Evolutionary conservation across 202 grass and related monocot species (phyloP).

Genomic region (Setaria viridis): DNA sequence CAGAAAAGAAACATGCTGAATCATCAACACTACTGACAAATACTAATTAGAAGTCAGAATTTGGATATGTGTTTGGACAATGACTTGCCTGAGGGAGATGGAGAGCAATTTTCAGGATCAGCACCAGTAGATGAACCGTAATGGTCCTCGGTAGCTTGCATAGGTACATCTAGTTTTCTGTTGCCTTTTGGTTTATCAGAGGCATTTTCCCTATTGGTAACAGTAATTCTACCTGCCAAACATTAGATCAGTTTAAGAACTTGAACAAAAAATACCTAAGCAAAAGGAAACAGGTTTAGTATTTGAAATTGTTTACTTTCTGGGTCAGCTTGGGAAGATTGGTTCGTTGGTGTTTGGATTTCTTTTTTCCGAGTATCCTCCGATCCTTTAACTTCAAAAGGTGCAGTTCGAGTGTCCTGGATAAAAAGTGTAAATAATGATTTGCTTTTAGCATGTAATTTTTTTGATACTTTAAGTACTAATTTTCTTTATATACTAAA

Average conservation of each 20-base stretch:
- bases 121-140: conserved; percentile 41
- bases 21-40: conserved; percentile 18
- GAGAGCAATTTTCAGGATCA: conserved; percentile 44
- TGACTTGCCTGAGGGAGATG: conserved; percentile 51
- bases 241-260: conserved; percentile 24
- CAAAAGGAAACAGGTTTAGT: not conserved
- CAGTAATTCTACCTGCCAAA: conserved; percentile 53
- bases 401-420: conserved; percentile 45
- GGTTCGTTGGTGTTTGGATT: conserved; percentile 43
- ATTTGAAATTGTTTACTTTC: conserved; percentile 41
- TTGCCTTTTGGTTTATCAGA: conserved; percentile 44
- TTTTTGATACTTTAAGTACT: conserved; percentile 25
- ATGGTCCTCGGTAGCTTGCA: conserved; percentile 32
- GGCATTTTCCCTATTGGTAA: conserved; percentile 36
- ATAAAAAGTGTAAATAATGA: conserved; percentile 23
- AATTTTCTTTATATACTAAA: not conserved
- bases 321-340: conserved; percentile 38
- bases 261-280: not conserved
- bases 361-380: conserved; percentile 41
- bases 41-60: conserved; percentile 26
- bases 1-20: not conserved
- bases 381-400: conserved; percentile 52
- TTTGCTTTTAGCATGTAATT: not conserved
- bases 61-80: conserved; percentile 27
- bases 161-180: conserved; percentile 36